Evolutionary conservation across 345 rosid species (phyloP), one percentile per base, ranked within the genome.

Genomic region (Salix exigua): DNA sequence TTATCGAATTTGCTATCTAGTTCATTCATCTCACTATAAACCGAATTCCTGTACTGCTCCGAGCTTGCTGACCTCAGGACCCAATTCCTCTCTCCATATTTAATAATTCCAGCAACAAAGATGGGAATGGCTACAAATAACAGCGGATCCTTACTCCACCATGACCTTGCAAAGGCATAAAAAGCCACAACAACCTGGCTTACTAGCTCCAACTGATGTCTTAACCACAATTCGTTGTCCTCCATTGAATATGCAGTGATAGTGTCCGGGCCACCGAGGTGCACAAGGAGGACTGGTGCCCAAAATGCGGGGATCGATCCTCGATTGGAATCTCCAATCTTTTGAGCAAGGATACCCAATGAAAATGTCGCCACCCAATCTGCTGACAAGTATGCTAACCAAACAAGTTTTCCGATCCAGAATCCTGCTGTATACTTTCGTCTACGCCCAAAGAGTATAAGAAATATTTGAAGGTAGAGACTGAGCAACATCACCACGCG

Each of bases 11-110:
- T 3, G 48, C 1, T 0, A 44, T 0, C 4, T 2, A 44, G 4
- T 44, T 44, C 17, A 3, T 44, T 2, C 48, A 44, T 44, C 17
- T 44, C 48, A 2, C 5, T 33, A 33, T 33, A 5, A 33, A 33
- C 37, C 37, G 6, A 33, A 33, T 33, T 44, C 50, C 16, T 40
- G 44, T 10, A 10, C 13, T 40, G 16, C 18, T 42, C 16, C 14
- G 71, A 17, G 31, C 89, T 88, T 2, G 88, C 82, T 42, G 76
- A 50, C 66, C 83, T 67, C 38, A 88, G 77, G 2, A 78, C 80
- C 75, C 80, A 78, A 12, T 79, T 84, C 75, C 89, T 87, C 71
- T 89, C 90, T 4, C 75, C 83, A 13, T 82, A 87, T 82, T 87
- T 89, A 79, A 83, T 80, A 5, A 67, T 23, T 2, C 86, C 89